Percentiles rank a stretch among this genome's conserved stretches.
These are phyloP conservation scores for Neopestalotiopsis clavispora DNA, from an alignment of 2,329 filamentous ascomycete genomes.

Conservation along the genomic window DNA sequence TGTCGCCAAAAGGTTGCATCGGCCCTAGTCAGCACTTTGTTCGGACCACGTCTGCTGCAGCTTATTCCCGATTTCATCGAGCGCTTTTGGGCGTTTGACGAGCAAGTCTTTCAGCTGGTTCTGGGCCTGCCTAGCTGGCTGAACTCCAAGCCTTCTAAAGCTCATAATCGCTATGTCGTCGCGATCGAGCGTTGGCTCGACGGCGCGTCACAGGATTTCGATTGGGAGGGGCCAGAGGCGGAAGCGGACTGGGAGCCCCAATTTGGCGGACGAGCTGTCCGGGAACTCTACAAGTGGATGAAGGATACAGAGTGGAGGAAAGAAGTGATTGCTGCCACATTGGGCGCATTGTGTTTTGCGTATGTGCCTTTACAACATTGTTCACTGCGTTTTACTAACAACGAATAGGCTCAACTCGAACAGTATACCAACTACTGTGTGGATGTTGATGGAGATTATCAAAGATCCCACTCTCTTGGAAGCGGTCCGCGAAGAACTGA, in stretches of 20 bases:
- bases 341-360: constrained; percentile 15
- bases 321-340: constrained; percentile 7
- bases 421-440: constrained; percentile 33
- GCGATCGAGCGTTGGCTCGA: constrained; percentile 21
- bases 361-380: background rate
- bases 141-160: constrained; percentile 22
- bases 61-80: constrained; percentile 31
- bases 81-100: constrained; percentile 32
- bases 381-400: background rate
- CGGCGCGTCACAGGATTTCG: constrained; percentile 22
- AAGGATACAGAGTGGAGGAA: constrained; percentile 23
- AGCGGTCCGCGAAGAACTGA: constrained; percentile 28
- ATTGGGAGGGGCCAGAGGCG: constrained; percentile 22
- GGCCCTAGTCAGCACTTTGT: constrained; percentile 26
- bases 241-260: constrained; percentile 34
- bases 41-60: constrained; percentile 29
- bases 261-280: constrained; percentile 30
- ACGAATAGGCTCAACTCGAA: constrained; percentile 32
- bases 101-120: constrained; percentile 23
- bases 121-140: constrained; percentile 30
- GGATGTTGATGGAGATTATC: constrained; percentile 34
- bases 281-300: constrained; percentile 27
- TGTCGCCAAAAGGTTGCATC: constrained; percentile 28
- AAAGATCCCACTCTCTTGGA: constrained; percentile 27
- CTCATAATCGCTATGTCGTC: constrained; percentile 23